Evolutionary conservation across 805 yeast genomes (phyloP).

Genomic region (Spencermartinsiella europaea): DNA sequence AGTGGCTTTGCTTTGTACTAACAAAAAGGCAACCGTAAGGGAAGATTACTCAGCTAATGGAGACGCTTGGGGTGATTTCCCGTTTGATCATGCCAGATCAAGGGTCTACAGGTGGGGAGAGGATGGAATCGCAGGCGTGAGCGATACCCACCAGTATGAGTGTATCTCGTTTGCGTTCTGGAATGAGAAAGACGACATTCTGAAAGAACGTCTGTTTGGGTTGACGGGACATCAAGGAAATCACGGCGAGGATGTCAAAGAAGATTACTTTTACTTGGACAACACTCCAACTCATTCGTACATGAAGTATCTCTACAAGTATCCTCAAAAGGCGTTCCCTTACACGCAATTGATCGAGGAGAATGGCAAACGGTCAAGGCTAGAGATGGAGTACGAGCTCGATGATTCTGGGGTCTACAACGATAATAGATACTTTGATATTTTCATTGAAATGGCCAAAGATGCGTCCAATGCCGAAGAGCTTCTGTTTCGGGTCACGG

Average conservation of each 20-base stretch:
- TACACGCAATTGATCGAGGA: constrained; percentile 67
- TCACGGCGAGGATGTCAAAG: constrained; percentile 92
- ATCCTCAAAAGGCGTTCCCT: constrained; percentile 83
- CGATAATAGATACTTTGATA: constrained; percentile 76
- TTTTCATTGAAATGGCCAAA: constrained; percentile 86
- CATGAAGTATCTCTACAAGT: constrained; percentile 86
- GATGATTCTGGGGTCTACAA: constrained; percentile 66
- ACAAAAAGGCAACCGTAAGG: constrained; percentile 43
- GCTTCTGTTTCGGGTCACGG: constrained; percentile 76
- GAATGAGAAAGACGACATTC: constrained; percentile 81
- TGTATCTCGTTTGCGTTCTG: constrained; percentile 81
- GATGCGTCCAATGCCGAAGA: constrained; percentile 77
- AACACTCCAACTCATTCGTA: constrained; percentile 91
- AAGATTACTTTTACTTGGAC: constrained; percentile 63
- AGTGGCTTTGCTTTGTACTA: not conserved
- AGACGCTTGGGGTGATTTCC: constrained; percentile 86
- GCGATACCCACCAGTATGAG: constrained; percentile 73
- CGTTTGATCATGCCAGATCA: constrained; percentile 76
- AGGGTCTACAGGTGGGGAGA: constrained; percentile 93
- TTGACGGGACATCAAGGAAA: constrained; percentile 90
- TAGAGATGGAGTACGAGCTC: constrained; percentile 73
- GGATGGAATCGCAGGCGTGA: constrained; percentile 87
- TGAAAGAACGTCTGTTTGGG: constrained; percentile 84
- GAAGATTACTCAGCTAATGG: constrained; percentile 86
- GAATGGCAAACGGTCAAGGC: constrained; percentile 58